Evolutionary conservation across 305 asterid species (phyloP).

Genomic region (Coffea humblotiana): DNA sequence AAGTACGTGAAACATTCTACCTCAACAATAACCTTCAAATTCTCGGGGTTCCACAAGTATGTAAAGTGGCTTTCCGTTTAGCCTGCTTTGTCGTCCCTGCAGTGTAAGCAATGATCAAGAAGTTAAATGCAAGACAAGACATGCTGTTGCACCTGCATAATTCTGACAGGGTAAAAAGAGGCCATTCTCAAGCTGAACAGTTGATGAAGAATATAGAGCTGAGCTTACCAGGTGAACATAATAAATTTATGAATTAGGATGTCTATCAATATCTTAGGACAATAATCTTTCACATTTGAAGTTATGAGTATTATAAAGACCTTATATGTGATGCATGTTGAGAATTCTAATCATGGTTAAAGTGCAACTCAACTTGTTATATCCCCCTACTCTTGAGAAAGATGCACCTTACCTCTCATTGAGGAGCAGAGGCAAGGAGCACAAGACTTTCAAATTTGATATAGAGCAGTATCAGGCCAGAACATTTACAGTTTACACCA

Average conservation of each 20-base stretch:
- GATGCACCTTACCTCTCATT: neutral
- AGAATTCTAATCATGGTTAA: neutral
- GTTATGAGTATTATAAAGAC: too few relatives aligned
- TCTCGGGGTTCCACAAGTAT: slow-evolving; percentile 74
- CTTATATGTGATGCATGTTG: neutral
- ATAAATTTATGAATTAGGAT: neutral
- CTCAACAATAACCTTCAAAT: slow-evolving; percentile 35
- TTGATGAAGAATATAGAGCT: neutral
- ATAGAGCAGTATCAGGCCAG: neutral
- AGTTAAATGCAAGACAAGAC: neutral
- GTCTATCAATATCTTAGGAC: neutral
- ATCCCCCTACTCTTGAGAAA: neutral
- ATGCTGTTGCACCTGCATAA: neutral
- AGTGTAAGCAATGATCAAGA: neutral
- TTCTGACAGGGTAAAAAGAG: neutral
- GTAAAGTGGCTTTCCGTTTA: slow-evolving; percentile 70
- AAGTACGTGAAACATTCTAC: slow-evolving; percentile 1
- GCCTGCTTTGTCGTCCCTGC: slow-evolving; percentile 56
- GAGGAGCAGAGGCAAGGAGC: neutral
- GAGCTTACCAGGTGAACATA: neutral
- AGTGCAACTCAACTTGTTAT: neutral
- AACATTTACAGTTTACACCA: too few relatives aligned
- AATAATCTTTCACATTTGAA: neutral
- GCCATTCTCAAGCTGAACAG: neutral
- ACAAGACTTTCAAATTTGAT: neutral